These are phyloP conservation scores for Globisporangium echinulatum DNA, from an alignment of 352 stramenopile species.

Conservation along the genomic window DNA sequence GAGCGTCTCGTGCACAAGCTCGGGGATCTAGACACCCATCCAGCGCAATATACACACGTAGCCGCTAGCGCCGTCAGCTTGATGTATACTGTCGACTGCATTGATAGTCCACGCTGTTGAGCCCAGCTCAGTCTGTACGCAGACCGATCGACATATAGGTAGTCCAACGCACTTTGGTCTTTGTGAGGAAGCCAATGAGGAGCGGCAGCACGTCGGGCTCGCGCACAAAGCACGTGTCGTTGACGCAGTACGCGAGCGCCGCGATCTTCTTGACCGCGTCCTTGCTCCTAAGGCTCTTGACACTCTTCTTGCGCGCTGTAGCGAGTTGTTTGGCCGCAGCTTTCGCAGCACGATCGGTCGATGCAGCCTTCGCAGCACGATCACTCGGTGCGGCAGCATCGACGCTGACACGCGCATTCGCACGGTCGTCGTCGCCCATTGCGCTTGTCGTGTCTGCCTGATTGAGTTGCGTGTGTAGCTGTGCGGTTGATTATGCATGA, in stretches of 20 bases:
- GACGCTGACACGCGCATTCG: too few relatives aligned
- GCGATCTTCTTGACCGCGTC: constrained; percentile 57
- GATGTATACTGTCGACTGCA: too few relatives aligned
- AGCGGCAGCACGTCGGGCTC: constrained; percentile 47
- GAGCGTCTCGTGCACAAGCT: constrained; percentile 32
- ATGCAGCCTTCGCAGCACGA: neutral
- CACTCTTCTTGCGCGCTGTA: constrained; percentile 44
- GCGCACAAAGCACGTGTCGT: constrained; percentile 52
- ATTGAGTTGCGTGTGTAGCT: too few relatives aligned
- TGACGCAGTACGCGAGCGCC: constrained; percentile 38
- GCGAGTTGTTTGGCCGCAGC: constrained; percentile 24
- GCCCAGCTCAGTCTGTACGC: too few relatives aligned
- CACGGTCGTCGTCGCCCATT: too few relatives aligned
- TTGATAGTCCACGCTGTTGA: too few relatives aligned
- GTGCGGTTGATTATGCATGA: too few relatives aligned
- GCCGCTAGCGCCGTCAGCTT: too few relatives aligned
- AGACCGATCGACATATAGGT: too few relatives aligned
- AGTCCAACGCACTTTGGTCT: constrained; percentile 35
- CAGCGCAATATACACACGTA: neutral
- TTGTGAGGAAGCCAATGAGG: constrained; percentile 38
- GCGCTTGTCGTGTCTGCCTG: too few relatives aligned
- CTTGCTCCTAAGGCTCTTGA: constrained; percentile 64
- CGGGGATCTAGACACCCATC: constrained; percentile 14
- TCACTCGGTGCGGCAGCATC: neutral
- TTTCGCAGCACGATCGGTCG: neutral